Conservation (phyloP, 2,329 filamentous ascomycete genomes). For the Nothomitra cinnamomea region DNA sequence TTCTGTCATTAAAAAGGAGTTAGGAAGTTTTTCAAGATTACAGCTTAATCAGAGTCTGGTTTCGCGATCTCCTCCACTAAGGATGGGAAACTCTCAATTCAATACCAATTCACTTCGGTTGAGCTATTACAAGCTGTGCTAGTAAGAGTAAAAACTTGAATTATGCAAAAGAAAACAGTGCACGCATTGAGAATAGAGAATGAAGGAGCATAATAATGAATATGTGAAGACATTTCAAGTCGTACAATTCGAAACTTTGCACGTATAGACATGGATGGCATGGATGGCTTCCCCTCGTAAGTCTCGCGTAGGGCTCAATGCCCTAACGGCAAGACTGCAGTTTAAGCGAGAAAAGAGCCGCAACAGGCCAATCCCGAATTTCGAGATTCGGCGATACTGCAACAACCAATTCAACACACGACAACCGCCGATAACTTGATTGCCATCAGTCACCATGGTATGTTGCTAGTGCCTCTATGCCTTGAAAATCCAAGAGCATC, state of each 20-base stretch:
- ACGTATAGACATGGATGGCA: too few species aligned
- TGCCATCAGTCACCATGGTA: conserved; percentile 32
- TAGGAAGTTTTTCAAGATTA: too few species aligned
- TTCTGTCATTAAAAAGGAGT: too few species aligned
- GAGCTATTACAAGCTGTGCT: not conserved
- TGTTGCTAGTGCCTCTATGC: not conserved
- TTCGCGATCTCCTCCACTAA: too few species aligned
- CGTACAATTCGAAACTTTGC: too few species aligned
- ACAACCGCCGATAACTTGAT: conserved; percentile 29
- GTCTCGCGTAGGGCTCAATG: not conserved
- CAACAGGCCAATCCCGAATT: not conserved
- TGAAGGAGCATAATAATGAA: too few species aligned
- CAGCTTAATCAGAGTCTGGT: too few species aligned
- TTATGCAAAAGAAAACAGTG: not conserved
- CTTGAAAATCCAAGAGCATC: not conserved
- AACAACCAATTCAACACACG: conserved; percentile 11
- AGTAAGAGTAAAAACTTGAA: not conserved
- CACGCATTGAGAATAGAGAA: too few species aligned
- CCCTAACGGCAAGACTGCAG: not conserved
- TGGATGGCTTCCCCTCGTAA: too few species aligned
- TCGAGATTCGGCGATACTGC: not conserved
- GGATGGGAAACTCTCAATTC: too few species aligned
- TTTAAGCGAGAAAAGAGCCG: not conserved
- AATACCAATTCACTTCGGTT: too few species aligned
- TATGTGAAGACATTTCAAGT: too few species aligned